Evolutionary conservation across 148 eudicot genomes (phyloP), one percentile per base, ranked within the genome.

Genomic region (Fallopia convolvulus): DNA sequence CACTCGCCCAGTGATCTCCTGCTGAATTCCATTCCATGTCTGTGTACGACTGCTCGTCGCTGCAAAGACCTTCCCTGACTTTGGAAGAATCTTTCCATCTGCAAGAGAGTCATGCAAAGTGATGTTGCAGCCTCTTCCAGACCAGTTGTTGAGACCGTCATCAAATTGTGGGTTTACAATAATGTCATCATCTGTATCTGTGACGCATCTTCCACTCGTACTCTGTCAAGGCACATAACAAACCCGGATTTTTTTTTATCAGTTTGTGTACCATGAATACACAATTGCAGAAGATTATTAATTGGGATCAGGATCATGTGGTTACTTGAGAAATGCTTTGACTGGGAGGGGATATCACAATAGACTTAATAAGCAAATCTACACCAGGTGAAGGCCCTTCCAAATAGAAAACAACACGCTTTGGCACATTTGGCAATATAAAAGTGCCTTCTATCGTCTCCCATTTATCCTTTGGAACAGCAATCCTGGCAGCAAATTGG

Each of bases 21-120:
- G 99, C 82, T 95, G 99, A 84, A 95, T 92, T 15, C 99, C 99
- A 32, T 91, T 90, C 97, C 97, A 95, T 50, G 41, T 85, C 79
- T 91, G 93, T 15, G 90, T 91, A 10, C 97, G 97, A 72, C 77
- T 89, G 9, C 89, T 88, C 48, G 97, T 89, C 55, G 89, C 82
- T 79, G 92, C 97, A 83, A 92, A 95, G 79, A 81, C 83, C 82
- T 92, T 92, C 23, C 99, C 99, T 21, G 94, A 86, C 77, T 68
- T 75, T 72, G 99, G 97, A 74, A 80, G 77, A 60, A 95, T 85
- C 74, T 91, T 92, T 40, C 97, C 94, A 61, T 86, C 91, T 20
- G 83, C 93, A 88, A 91, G 86, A 5, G 97, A 91, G 76, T 95
- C 93, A 12, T 87, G 91, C 66, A 91, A 70, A 30, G 81, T 81